Base-by-base conservation (phyloP, 169 alveolate genomes). In the Babesia gibsoni region DNA sequence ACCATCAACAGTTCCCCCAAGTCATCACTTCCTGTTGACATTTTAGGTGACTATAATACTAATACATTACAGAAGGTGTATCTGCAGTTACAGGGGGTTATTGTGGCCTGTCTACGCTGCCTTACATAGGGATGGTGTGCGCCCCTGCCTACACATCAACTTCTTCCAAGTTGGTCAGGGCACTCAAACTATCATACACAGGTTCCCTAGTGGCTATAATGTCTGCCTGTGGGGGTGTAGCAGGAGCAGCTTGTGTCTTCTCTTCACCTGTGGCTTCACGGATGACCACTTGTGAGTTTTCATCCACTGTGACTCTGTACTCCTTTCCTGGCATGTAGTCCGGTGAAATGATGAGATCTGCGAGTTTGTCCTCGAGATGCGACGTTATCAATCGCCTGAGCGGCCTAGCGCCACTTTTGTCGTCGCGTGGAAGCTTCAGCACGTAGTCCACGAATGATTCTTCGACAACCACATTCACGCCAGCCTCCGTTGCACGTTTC, bases 1-100 rank as follows among this genome's bases (percentile, higher is more conserved):
- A 88, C 66, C 81, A 88, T 73, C 33, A 88, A 83, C 0, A 88
- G 77, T 54, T 88, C 93, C 22, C 84, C 84, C 61, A 75, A 56
- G 63, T 56, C 84, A 42, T 39, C 39, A 6, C 64, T 72, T 12
- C 65, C 70, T 35, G 32, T 75, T 37, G 77, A 56, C 79, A 75
- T 75, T 29, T 42, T 43, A 58, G 33, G 29, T 14, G 10, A 5
- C 20, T 12, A 16, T 39, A 39, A 12, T 39, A 39, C 46, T 12
- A 39, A 12, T 39, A 39, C 46, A 39, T 39, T 39, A 39, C n/a
- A n/a, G n/a, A n/a, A n/a, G n/a, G n/a, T n/a, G n/a, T n/a, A n/a
- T n/a, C n/a, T n/a, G n/a, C n/a, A n/a, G 36, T 54, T 54, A 54
- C 66, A 54, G 33, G 66, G 36, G 66, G 63, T 22, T 6, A 25